These are phyloP conservation scores for Brasilioporus rufonigricans DNA, from an alignment of 768 basidiomycete species.

Conservation along the genomic window DNA sequence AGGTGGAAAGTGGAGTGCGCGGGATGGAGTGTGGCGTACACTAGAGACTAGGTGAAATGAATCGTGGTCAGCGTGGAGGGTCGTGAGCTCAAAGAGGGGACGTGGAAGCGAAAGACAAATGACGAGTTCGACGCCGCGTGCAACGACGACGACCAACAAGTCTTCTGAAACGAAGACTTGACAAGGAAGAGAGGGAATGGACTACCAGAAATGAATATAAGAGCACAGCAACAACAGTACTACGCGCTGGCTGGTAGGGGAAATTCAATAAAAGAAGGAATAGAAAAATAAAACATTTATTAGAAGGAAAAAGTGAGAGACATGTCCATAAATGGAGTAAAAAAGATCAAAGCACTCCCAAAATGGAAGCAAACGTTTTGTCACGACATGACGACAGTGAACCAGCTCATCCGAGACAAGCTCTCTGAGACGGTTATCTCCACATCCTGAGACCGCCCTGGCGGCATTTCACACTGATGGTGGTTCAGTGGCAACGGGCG, in stretches of 20 bases:
- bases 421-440: conserved; percentile 22
- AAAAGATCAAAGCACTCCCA: background rate
- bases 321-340: conserved; percentile 21
- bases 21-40: conserved; percentile 33
- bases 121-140: conserved; percentile 19
- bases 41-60: conserved; percentile 27
- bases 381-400: conserved; percentile 22
- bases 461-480: conserved; percentile 14
- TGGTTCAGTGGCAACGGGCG: conserved; percentile 4
- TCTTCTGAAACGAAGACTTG: conserved; percentile 26
- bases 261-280: conserved; percentile 14
- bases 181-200: conserved; percentile 23
- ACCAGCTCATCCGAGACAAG: conserved; percentile 29
- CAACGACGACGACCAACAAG: conserved; percentile 23
- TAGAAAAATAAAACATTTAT: conserved; percentile 4
- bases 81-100: conserved; percentile 30
- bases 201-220: conserved; percentile 33
- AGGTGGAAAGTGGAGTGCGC: conserved; percentile 30
- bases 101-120: conserved; percentile 19
- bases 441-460: conserved; percentile 12
- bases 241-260: conserved; percentile 11
- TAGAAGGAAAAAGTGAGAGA: background rate
- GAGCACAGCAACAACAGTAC: conserved; percentile 24
- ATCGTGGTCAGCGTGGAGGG: conserved; percentile 41
- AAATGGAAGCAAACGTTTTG: conserved; percentile 8